phyloP scores from a whole-genome alignment of 2,329 filamentous ascomycete genomes.

The Aspergillus hortae region DNA sequence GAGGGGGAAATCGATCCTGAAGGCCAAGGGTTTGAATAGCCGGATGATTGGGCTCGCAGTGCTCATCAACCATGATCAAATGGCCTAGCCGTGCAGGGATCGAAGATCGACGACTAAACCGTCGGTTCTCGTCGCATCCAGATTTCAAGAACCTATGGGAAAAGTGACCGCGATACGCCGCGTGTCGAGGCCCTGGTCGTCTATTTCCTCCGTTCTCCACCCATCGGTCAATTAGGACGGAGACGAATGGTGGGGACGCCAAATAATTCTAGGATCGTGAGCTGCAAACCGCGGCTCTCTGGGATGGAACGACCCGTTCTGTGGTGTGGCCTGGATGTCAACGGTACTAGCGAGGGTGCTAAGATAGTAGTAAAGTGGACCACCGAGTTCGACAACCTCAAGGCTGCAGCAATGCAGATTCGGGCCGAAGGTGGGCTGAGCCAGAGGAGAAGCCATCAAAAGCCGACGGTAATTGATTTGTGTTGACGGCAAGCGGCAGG shows the following conservation, averaged over 20 bases:
- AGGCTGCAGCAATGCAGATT: constrained; percentile 12
- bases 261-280: no score
- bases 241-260: no score
- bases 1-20: not conserved
- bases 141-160: not conserved
- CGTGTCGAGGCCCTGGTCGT: not conserved
- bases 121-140: constrained; percentile 3
- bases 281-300: no score
- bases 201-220: not conserved
- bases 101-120: constrained; percentile 10
- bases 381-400: constrained; percentile 2
- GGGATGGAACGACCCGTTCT: no score
- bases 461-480: not conserved
- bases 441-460: not conserved
- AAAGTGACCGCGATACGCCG: not conserved
- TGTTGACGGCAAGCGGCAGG: not conserved
- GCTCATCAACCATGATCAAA: not conserved
- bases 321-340: no score
- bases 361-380: constrained; percentile 4
- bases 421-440: constrained; percentile 15
- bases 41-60: not conserved
- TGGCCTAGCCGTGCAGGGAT: constrained; percentile 6
- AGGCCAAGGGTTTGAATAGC: not conserved
- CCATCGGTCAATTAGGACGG: no score
- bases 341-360: no score